A percentile compares a stretch with the other conserved stretches of the same genome.
Evolutionary conservation across 768 basidiomycete species (phyloP).

Genomic region (Mycena rosella): DNA sequence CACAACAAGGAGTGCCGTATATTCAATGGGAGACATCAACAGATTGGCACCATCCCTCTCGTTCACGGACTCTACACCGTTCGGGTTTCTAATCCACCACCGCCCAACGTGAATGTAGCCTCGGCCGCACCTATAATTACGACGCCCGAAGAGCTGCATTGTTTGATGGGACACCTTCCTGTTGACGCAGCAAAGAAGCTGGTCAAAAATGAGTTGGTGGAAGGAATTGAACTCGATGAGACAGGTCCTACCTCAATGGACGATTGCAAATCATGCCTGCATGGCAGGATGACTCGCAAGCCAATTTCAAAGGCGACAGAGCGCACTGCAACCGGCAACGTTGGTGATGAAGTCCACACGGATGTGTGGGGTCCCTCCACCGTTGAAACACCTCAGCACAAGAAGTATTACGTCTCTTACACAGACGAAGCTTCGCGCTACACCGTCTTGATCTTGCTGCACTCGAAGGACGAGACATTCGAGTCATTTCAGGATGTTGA

Average conservation of each 20-base stretch:
- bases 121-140: too few relatives aligned
- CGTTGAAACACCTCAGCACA: too few relatives aligned
- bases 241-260: slow-evolving; percentile 24
- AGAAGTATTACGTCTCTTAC: background rate
- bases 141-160: slow-evolving; percentile 43
- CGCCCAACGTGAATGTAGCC: slow-evolving; percentile 1
- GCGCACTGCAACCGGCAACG: slow-evolving; percentile 27
- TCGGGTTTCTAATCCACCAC: background rate
- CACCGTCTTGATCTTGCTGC: slow-evolving; percentile 40
- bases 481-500: slow-evolving; percentile 40
- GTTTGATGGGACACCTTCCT: slow-evolving; percentile 42
- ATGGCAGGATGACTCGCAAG: slow-evolving; percentile 44
- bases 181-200: slow-evolving; percentile 37
- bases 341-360: slow-evolving; percentile 49
- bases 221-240: slow-evolving; percentile 42
- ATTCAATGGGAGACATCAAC: slow-evolving; percentile 16
- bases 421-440: slow-evolving; percentile 21
- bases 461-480: slow-evolving; percentile 44
- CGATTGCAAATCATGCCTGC: too few relatives aligned
- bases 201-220: slow-evolving; percentile 42
- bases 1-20: slow-evolving; percentile 39
- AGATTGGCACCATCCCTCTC: slow-evolving; percentile 28
- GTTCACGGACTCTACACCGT: slow-evolving; percentile 30
- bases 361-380: slow-evolving; percentile 55
- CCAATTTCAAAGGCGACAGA: slow-evolving; percentile 40